Base-by-base conservation (phyloP, 83 land plant species). In the Picea abies region DNA sequence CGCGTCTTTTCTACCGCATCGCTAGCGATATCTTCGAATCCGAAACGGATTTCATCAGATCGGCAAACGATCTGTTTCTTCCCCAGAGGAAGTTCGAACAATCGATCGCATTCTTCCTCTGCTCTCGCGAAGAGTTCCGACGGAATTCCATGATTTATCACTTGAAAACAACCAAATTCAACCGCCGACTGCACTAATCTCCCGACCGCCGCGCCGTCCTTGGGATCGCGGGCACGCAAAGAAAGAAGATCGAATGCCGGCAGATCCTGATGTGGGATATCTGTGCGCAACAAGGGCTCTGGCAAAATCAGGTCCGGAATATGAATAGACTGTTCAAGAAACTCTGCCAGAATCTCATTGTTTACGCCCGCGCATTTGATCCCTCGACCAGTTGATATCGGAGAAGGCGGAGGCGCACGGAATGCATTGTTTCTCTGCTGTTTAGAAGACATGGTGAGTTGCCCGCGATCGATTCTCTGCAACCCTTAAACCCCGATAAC, bases 401-500 rank as follows among this genome's bases (percentile, higher is more conserved):
- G 90, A 2, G 90, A 79, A 2, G 90, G 90, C 7, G 90, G 90
- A 23, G 86, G 89, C 75, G 87, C 84, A 14, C 65, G 60, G 63
- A 79, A 82, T 32, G 70, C 70, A n/a, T 76, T 39, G 47, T 35
- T 41, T 16, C 12, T 65, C 62, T 49, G 58, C 58, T 56, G 58
- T 56, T 56, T 56, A 56, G 58, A 56, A 56, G 58, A 56, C 58
- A 56, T 56, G 58, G 58, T 3, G 58, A 56, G 58, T 56, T 12
- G 14, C 58, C 58, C 58, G 15, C 15, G 58, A 56, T 56, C 58
- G 58, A 56, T 56, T 56, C 58, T 56, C 58, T 56, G 58, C 58
- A 56, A 12, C 58, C 15, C 58, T 3, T 12, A 11, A 56, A 56
- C 58, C 58, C 58, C 3, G 58, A 12, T 56, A 11, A 12, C 58